A percentile compares a stretch with the other conserved stretches of the same genome.
phyloP scores from a whole-genome alignment of 495 filamentous ascomycete genomes.

The Talaromyces proteolyticus region DNA sequence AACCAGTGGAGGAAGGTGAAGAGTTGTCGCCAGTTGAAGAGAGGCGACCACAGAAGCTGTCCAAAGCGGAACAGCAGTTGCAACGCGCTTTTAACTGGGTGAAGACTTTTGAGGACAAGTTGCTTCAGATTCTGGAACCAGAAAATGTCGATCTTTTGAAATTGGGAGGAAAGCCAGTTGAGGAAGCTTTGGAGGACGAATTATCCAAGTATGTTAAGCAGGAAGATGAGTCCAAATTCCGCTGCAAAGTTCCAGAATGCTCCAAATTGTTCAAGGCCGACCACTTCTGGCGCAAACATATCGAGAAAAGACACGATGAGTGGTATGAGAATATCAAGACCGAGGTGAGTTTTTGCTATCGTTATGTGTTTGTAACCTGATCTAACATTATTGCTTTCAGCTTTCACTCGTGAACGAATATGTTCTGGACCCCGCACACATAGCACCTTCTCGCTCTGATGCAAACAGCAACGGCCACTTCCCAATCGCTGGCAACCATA shows the following conservation, averaged over 20 bases:
- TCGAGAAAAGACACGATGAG: constrained; percentile 90
- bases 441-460: constrained; percentile 86
- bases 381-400: constrained; percentile 34
- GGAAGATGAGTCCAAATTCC: constrained; percentile 92
- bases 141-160: constrained; percentile 79
- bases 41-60: constrained; percentile 59
- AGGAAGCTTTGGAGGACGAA: constrained; percentile 84
- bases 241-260: constrained; percentile 94
- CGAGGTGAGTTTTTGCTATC: constrained; percentile 56
- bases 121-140: constrained; percentile 85
- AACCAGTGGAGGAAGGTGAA: constrained; percentile 54
- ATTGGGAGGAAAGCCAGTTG: constrained; percentile 80
- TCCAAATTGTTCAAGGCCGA: constrained; percentile 96
- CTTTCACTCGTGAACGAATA: constrained; percentile 87
- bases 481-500: constrained; percentile 65
- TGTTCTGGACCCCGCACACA: constrained; percentile 86
- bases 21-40: constrained; percentile 55
- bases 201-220: constrained; percentile 85
- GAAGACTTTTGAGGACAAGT: constrained; percentile 97
- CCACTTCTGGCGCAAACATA: constrained; percentile 94
- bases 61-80: constrained; percentile 84
- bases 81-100: constrained; percentile 98
- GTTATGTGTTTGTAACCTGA: not conserved
- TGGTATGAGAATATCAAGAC: constrained; percentile 76
- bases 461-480: constrained; percentile 98